These are phyloP conservation scores for Gelatoporia subvermispora DNA, from an alignment of 768 basidiomycete species.

Conservation along the genomic window DNA sequence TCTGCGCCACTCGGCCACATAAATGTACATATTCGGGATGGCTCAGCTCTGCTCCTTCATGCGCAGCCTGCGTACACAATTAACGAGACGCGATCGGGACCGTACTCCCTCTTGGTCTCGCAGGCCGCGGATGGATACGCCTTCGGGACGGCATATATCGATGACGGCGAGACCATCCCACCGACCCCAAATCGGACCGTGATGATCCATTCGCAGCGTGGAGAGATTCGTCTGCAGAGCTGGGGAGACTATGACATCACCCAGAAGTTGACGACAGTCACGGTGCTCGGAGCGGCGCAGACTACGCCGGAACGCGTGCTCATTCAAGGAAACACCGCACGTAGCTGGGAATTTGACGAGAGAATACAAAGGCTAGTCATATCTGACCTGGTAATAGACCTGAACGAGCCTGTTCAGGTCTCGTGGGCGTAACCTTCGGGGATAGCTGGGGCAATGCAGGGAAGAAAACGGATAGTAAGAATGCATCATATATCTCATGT, in stretches of 20 bases:
- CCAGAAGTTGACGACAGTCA: conserved; percentile 48
- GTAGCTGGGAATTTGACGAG: conserved; percentile 35
- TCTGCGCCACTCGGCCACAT: conserved; percentile 71
- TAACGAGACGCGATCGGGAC: conserved; percentile 56
- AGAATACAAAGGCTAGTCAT: conserved; percentile 39
- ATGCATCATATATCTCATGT: too few relatives aligned
- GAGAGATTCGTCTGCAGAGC: conserved; percentile 34
- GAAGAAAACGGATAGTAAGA: too few relatives aligned
- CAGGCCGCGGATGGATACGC: conserved; percentile 44
- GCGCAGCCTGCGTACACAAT: conserved; percentile 61
- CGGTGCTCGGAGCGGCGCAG: conserved; percentile 46
- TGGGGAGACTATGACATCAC: conserved; percentile 37
- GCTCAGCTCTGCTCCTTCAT: conserved; percentile 61
- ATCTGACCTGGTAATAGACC: conserved; percentile 30
- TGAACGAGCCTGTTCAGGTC: conserved; percentile 36
- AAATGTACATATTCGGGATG: conserved; percentile 71
- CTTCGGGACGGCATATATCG: conserved; percentile 58
- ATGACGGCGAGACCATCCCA: conserved; percentile 62
- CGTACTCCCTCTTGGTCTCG: conserved; percentile 60
- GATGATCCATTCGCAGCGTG: conserved; percentile 34
- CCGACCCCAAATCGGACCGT: conserved; percentile 51
- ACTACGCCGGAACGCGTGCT: conserved; percentile 26
- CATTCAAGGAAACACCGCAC: too few relatives aligned
- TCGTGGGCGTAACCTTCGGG: conserved; percentile 35
- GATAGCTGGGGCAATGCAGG: too few relatives aligned